phyloP scores from a whole-genome alignment of 352 stramenopile genomes.

The Phytophthora capsici region DNA sequence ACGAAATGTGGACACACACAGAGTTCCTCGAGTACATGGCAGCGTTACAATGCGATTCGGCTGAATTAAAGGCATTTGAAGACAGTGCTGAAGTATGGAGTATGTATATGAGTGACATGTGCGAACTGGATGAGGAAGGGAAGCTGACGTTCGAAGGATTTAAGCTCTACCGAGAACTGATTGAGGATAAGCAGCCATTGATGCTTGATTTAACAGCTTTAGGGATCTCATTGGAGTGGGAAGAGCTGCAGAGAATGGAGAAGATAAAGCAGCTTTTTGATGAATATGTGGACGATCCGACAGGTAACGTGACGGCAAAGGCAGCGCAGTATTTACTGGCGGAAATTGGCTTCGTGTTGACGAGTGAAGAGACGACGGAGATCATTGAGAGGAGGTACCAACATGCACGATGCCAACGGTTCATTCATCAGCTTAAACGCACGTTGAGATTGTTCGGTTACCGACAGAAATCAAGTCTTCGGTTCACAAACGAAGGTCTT shows the following conservation, averaged over 20 bases:
- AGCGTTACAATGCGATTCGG: slow-evolving; percentile 35
- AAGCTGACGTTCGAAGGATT: slow-evolving; percentile 70
- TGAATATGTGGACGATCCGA: slow-evolving; percentile 51
- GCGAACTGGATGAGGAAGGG: slow-evolving; percentile 42
- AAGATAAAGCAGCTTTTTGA: slow-evolving; percentile 43
- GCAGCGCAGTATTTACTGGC: slow-evolving; percentile 58
- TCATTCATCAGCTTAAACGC: slow-evolving; percentile 53
- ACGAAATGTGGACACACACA: slow-evolving; percentile 57
- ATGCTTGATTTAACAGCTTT: slow-evolving; percentile 48
- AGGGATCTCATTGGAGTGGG: slow-evolving; percentile 50
- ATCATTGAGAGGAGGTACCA: slow-evolving; percentile 46
- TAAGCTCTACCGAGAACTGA: slow-evolving; percentile 53
- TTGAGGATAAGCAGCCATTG: slow-evolving; percentile 52
- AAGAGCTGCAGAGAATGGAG: slow-evolving; percentile 31
- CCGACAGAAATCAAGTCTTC: slow-evolving; percentile 51
- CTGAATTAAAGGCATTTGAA: slow-evolving; percentile 44
- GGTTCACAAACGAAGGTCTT: slow-evolving; percentile 41
- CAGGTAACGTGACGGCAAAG: slow-evolving; percentile 41
- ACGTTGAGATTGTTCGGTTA: slow-evolving; percentile 73
- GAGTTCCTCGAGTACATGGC: slow-evolving; percentile 74
- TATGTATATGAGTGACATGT: slow-evolving; percentile 73
- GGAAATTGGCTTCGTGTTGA: slow-evolving; percentile 43
- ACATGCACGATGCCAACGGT: slow-evolving; percentile 49
- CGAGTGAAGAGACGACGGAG: slow-evolving; percentile 45
- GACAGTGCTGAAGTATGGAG: slow-evolving; percentile 56